Evolutionary conservation across 2,329 filamentous ascomycete genomes (phyloP).

Genomic region (Fusarium palustre): DNA sequence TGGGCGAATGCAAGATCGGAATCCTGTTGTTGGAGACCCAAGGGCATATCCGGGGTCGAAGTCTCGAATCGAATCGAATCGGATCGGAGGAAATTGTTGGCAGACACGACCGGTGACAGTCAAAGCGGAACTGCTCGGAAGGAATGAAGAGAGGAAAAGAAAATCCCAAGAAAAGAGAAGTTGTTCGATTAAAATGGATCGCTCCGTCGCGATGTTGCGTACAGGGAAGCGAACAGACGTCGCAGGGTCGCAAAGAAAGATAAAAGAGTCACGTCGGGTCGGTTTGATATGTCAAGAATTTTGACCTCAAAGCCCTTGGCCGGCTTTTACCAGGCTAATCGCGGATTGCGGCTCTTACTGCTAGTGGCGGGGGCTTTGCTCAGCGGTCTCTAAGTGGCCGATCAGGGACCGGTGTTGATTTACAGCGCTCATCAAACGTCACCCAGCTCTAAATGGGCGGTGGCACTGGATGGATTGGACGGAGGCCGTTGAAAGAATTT

Average conservation of each 20-base stretch:
- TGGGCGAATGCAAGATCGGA: constrained; percentile 42
- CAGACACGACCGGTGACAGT: constrained; percentile 27
- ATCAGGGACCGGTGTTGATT: constrained; percentile 14
- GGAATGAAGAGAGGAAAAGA: constrained; percentile 16
- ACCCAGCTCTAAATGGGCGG: constrained; percentile 1
- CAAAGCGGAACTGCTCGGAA: constrained; percentile 24
- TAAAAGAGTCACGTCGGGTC: constrained; percentile 32
- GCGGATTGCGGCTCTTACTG: constrained; percentile 35
- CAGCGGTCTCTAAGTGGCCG: constrained; percentile 30
- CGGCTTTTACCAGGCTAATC: constrained; percentile 22
- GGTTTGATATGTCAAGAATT: constrained; percentile 40
- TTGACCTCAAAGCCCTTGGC: constrained; percentile 24
- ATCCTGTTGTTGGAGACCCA: constrained; percentile 44
- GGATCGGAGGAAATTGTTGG: constrained; percentile 13
- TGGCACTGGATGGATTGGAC: neutral
- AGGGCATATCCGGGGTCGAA: constrained; percentile 42
- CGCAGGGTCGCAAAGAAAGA: constrained; percentile 35
- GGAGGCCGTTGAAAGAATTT: constrained; percentile 28
- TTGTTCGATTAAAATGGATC: constrained; percentile 8
- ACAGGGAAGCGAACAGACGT: constrained; percentile 17
- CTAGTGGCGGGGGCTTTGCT: constrained; percentile 16
- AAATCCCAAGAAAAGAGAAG: constrained; percentile 26
- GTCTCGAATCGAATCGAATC: constrained; percentile 6
- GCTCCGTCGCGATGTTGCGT: constrained; percentile 17
- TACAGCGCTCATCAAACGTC: constrained; percentile 12